These are phyloP conservation scores for Prinsepia uniflora DNA, from an alignment of 306 rosid species.

Conservation along the genomic window DNA sequence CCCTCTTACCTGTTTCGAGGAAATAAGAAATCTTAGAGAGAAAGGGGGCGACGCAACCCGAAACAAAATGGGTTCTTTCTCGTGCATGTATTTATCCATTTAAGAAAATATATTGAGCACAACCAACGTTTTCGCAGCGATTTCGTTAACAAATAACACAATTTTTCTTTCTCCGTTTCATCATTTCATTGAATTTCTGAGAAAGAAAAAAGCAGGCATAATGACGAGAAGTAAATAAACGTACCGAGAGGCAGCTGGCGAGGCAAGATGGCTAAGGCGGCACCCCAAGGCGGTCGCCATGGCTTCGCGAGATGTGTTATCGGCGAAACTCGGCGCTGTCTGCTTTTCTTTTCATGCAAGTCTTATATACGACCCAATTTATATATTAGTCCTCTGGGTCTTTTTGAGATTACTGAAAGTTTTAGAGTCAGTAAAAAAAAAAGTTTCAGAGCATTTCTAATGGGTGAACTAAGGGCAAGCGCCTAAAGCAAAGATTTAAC, in stretches of 20 bases:
- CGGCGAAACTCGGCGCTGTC: slow-evolving; percentile 2
- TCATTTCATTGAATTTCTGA: background rate
- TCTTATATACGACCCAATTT: background rate
- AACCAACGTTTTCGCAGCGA: background rate
- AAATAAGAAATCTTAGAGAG: background rate
- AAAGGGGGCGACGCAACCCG: background rate
- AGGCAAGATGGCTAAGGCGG: background rate
- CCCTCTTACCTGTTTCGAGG: background rate
- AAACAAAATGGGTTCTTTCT: background rate
- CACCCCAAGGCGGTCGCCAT: slow-evolving; percentile 18
- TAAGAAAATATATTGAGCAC: background rate
- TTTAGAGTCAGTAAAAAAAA: too few species aligned
- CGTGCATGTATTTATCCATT: background rate
- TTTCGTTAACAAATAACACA: background rate
- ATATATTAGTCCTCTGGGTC: background rate
- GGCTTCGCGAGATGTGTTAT: background rate
- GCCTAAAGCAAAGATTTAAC: too few species aligned
- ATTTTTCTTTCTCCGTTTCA: background rate
- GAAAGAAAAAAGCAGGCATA: background rate
- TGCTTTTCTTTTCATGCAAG: slow-evolving; percentile 13
- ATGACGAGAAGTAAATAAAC: background rate
- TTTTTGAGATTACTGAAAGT: background rate
- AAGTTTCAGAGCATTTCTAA: too few species aligned
- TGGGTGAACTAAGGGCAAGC: too few species aligned
- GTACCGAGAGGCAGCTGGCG: slow-evolving; percentile 10